Conservation (phyloP, 108 stramenopile species). For the Thalassiosira profunda region DNA sequence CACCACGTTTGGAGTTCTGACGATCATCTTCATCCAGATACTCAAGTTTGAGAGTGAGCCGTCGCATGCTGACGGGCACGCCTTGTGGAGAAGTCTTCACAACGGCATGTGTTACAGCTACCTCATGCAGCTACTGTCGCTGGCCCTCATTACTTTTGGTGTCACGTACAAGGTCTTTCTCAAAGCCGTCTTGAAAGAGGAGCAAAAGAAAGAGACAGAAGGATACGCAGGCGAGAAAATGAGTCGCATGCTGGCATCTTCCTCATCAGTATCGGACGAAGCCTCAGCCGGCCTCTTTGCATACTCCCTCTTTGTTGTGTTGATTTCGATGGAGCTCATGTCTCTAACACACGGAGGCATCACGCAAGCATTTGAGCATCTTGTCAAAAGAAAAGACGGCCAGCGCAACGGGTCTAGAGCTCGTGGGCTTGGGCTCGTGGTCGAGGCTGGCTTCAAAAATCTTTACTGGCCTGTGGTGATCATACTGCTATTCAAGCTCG, state of each 20-base stretch:
- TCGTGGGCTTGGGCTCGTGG: too few species aligned
- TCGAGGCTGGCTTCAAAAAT: not conserved
- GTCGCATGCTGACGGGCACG: slow-evolving; percentile 13
- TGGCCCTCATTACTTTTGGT: slow-evolving; percentile 23
- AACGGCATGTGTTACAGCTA: not conserved
- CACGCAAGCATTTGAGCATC: not conserved
- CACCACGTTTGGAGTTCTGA: slow-evolving; percentile 7
- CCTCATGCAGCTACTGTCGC: slow-evolving; percentile 12
- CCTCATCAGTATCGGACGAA: not conserved
- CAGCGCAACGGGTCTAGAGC: too few species aligned
- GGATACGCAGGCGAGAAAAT: not conserved
- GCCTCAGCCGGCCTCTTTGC: slow-evolving; percentile 5
- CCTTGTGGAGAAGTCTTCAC: slow-evolving; percentile 3
- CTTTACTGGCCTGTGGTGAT: slow-evolving; percentile 7
- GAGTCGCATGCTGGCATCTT: not conserved
- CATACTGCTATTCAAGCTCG: not conserved
- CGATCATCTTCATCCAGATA: slow-evolving; percentile 16
- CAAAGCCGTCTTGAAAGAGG: not conserved
- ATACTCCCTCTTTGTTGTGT: slow-evolving; percentile 6
- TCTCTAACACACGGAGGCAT: slow-evolving; percentile 8
- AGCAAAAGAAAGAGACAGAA: too few species aligned
- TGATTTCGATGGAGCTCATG: slow-evolving; percentile 6
- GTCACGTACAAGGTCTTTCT: slow-evolving; percentile 18
- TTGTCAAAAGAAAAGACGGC: too few species aligned
- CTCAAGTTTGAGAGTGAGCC: slow-evolving; percentile 17